A percentile compares a stretch with the other conserved stretches of the same genome.
Conservation (phyloP, 108 stramenopile genomes). For the Hondaea fermentalgiana region DNA sequence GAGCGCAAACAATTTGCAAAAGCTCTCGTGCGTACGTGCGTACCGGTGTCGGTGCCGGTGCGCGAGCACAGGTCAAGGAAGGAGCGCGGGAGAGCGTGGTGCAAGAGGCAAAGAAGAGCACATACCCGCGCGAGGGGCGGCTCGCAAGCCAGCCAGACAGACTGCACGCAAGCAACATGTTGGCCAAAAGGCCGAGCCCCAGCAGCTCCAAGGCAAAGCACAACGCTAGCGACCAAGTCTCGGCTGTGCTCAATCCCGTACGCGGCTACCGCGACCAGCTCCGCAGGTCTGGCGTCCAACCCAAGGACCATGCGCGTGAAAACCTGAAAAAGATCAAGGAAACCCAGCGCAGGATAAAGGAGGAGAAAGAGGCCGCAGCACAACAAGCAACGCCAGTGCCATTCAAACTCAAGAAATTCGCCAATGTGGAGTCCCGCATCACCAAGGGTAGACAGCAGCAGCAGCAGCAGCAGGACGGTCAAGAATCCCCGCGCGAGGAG, state of each 20-base stretch:
- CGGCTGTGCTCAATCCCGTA: constrained; percentile 2
- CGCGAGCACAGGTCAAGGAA: no score
- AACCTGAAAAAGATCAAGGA: background rate
- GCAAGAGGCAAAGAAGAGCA: no score
- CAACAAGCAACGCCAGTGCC: background rate
- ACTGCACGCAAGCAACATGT: background rate
- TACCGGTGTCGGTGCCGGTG: no score
- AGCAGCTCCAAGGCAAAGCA: background rate
- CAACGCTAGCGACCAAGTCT: background rate
- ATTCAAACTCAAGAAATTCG: constrained; percentile 3
- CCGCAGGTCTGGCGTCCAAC: background rate
- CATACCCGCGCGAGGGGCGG: no score
- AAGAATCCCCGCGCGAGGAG: background rate
- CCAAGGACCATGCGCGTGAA: background rate
- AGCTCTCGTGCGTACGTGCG: no score
- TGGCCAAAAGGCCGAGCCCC: no score
- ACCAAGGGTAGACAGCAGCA: background rate
- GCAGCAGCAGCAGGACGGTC: no score
- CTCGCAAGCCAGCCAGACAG: background rate
- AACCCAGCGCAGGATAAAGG: background rate
- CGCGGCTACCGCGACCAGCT: background rate
- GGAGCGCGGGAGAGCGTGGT: no score
- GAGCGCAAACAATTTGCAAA: no score
- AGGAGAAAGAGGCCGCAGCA: background rate
- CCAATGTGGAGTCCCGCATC: background rate